phyloP scores from a whole-genome alignment of 768 basidiomycete genomes.

The Galerina sulciceps region DNA sequence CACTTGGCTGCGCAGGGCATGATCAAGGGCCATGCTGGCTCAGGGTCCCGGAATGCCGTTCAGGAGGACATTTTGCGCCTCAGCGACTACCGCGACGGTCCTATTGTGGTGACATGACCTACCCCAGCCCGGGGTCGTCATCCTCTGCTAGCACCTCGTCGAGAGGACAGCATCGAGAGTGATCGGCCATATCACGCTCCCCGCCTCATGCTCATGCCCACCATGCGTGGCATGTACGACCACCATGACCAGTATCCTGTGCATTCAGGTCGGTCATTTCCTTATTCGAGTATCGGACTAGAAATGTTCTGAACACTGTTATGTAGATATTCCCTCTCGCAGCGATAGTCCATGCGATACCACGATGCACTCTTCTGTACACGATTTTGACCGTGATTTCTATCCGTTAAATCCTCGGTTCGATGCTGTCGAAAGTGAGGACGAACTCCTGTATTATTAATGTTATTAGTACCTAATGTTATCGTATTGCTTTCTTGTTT shows the following conservation, averaged over 20 bases:
- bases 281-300: not conserved
- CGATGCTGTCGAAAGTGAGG: conserved; percentile 18
- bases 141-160: conserved; percentile 36
- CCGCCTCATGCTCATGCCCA: not conserved
- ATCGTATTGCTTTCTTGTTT: conserved; percentile 23
- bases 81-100: conserved; percentile 40
- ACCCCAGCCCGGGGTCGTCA: conserved; percentile 35
- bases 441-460: conserved; percentile 20
- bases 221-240: not conserved
- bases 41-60: conserved; percentile 61
- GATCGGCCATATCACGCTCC: conserved; percentile 19
- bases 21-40: conserved; percentile 87
- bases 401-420: conserved; percentile 4
- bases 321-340: conserved; percentile 17
- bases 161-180: conserved; percentile 27
- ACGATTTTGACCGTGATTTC: conserved; percentile 2
- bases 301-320: not conserved
- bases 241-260: conserved; percentile 6
- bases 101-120: conserved; percentile 15
- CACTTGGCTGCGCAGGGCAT: conserved; percentile 84
- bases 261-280: conserved; percentile 14
- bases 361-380: conserved; percentile 7
- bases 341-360: conserved; percentile 12
- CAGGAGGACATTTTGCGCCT: conserved; percentile 60
- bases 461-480: conserved; percentile 23